Percentiles rank a stretch among this genome's conserved stretches.
Conservation (phyloP, 305 asterid genomes). For the Fraxinus velutina region DNA sequence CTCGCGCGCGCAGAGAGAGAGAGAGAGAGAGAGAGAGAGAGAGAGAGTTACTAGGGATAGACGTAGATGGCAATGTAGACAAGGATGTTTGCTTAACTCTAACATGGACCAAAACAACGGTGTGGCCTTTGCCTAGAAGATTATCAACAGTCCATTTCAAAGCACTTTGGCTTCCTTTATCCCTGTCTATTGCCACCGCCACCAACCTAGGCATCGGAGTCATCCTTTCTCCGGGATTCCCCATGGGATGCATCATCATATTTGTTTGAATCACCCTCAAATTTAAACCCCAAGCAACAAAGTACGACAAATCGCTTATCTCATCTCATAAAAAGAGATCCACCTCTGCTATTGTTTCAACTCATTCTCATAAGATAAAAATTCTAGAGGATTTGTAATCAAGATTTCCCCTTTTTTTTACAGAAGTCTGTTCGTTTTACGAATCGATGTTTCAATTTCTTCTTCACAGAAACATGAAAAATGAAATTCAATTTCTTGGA, state of each 20-base stretch:
- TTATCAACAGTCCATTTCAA: slow-evolving; percentile 69
- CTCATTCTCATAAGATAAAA: slow-evolving; percentile 17
- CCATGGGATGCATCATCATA: slow-evolving; percentile 39
- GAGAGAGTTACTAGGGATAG: slow-evolving; percentile 32
- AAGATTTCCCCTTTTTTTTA: neutral
- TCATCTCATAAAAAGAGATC: neutral
- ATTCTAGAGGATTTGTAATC: slow-evolving; percentile 22
- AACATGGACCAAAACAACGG: slow-evolving; percentile 57
- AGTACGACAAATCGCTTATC: neutral
- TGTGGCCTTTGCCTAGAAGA: slow-evolving; percentile 50
- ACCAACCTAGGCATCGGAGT: slow-evolving; percentile 44
- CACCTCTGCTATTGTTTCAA: neutral
- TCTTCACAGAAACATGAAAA: neutral
- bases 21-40: neutral
- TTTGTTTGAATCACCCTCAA: neutral
- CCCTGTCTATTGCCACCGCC: slow-evolving; percentile 71
- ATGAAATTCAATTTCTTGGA: neutral
- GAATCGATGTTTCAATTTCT: slow-evolving; percentile 3
- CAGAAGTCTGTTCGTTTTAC: slow-evolving; percentile 19
- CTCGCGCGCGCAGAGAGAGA: neutral
- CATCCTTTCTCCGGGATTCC: slow-evolving; percentile 40
- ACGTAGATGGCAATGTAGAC: slow-evolving; percentile 29
- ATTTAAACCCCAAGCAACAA: neutral
- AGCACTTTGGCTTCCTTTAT: slow-evolving; percentile 62
- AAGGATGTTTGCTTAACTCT: slow-evolving; percentile 30